phyloP scores from a whole-genome alignment of 768 basidiomycete genomes.

The Amylocystis lapponica region DNA sequence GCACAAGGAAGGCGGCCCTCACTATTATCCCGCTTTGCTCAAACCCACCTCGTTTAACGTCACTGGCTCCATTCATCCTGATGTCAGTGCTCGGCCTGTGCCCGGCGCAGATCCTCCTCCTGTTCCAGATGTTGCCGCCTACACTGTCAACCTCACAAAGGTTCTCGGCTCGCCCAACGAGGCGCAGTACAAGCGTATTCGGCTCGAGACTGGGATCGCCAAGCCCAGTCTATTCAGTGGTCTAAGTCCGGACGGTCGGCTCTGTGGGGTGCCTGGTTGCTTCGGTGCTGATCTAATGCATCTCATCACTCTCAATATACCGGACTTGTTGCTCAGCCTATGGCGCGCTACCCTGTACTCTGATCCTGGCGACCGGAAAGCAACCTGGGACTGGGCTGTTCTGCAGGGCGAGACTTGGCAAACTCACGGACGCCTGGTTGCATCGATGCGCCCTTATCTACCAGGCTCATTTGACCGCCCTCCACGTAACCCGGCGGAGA shows the following conservation, averaged over 20 bases:
- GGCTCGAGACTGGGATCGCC: slow-evolving; percentile 29
- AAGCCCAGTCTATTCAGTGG: slow-evolving; percentile 32
- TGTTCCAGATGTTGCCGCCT: too few species aligned
- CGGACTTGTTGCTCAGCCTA: slow-evolving; percentile 26
- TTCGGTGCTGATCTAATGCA: slow-evolving; percentile 38
- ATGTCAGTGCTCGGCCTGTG: too few species aligned
- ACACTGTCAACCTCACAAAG: too few species aligned
- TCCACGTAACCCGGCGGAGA: slow-evolving; percentile 35
- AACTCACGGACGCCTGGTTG: slow-evolving; percentile 30
- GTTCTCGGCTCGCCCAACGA: too few species aligned
- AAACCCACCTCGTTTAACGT: slow-evolving; percentile 22
- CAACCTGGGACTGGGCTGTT: slow-evolving; percentile 27
- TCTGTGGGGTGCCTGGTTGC: slow-evolving; percentile 23
- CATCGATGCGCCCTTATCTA: slow-evolving; percentile 23
- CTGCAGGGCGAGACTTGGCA: slow-evolving; percentile 25
- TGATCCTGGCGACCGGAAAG: slow-evolving; percentile 14
- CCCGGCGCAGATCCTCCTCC: too few species aligned
- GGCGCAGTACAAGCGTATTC: too few species aligned
- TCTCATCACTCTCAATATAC: slow-evolving; percentile 29
- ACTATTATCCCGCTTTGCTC: slow-evolving; percentile 31
- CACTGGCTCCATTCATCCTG: slow-evolving; percentile 23
- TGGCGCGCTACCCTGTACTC: slow-evolving; percentile 28
- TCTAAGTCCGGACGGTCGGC: slow-evolving; percentile 12
- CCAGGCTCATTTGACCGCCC: slow-evolving; percentile 37
- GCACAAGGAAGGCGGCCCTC: slow-evolving; percentile 25